Evolutionary conservation across 1,139 yeast species (phyloP), one percentile per base, ranked within the genome.

Genomic region (Hemisphaericaspora xylofermentans): DNA sequence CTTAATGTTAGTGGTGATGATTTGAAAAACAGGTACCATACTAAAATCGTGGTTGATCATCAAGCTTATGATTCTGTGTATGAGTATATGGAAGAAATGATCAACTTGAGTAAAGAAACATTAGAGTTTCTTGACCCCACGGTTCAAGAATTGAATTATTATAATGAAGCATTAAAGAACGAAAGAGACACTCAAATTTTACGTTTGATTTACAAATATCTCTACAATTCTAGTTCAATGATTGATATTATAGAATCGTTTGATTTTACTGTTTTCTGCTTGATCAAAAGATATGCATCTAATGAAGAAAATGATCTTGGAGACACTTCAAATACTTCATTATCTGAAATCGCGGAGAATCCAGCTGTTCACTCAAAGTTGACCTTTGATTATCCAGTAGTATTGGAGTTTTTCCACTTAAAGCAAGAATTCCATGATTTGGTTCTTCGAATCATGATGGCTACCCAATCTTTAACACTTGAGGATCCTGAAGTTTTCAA

Each of bases 341-440:
- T 29, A 3, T 6, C 22, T 14, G 33, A 16, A 3, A 28, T 17
- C 22, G 18, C 15, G 6, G 32, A 35, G 5, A 17, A 13, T 12
- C 26, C 22, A 21, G 3, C 22, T n/a, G 33, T 26, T 7, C 28
- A 17, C 6, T 49, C 61, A 28, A 64, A 60, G 37, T 59, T 78
- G 25, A 64, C 75, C 3, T 68, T 76, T 50, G 80, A 80, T 39
- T 75, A 82, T 51, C 84, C 88, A 1, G 70, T 84, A 15, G 74
- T 88, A 9, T 71, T 82, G 28, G 95, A 88, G 40, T 88, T 87
- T 57, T 78, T 84, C 56, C 85, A 84, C 47, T 68, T 77, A 37
- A 89, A 88, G 53, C 96, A 88, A 56, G 72, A 78, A 16, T 61
- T 87, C 33, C 93, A 88, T 58, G 83, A 85, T 49, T 63, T 75